These are phyloP conservation scores for Ceratocystiopsis brevicomis DNA, from an alignment of 2,329 filamentous ascomycete genomes.

Conservation along the genomic window DNA sequence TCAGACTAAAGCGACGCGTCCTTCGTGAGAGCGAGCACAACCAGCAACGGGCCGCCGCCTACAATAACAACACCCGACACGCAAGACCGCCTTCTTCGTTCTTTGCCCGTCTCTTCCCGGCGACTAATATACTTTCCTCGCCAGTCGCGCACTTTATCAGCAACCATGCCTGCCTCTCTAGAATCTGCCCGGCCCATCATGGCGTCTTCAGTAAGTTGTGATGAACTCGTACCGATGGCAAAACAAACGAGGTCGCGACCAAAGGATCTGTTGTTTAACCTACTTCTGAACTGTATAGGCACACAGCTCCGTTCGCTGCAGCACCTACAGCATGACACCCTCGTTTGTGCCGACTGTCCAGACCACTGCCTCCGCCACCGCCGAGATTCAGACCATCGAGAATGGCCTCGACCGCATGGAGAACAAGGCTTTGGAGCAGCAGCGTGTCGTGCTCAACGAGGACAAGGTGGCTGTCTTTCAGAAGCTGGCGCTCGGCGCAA, in stretches of 20 bases:
- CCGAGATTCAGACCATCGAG: conserved; percentile 50
- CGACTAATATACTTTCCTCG: too few species aligned
- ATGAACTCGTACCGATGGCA: too few species aligned
- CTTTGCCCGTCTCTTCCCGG: too few species aligned
- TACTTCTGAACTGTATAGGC: conserved; percentile 16
- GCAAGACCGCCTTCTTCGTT: too few species aligned
- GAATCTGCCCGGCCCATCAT: conserved; percentile 44
- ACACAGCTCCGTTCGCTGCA: conserved; percentile 36
- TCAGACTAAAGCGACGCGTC: too few species aligned
- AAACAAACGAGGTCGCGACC: too few species aligned
- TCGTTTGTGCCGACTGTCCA: conserved; percentile 39
- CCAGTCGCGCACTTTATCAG: too few species aligned
- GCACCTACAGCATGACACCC: conserved; percentile 40
- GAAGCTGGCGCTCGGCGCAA: conserved; percentile 76
- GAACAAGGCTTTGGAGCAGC: conserved; percentile 66
- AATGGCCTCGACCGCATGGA: conserved; percentile 71
- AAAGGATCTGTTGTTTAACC: too few species aligned
- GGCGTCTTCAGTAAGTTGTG: conserved; percentile 37
- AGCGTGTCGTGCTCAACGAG: conserved; percentile 61
- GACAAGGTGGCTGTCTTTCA: conserved; percentile 67
- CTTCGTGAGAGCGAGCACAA: too few species aligned
- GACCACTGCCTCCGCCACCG: conserved; percentile 34
- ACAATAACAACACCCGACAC: too few species aligned
- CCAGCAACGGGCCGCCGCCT: too few species aligned
- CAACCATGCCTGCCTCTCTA: conserved; percentile 35